Conservation (phyloP, 805 yeast genomes). For the Metahyphopichia silvanorum region DNA sequence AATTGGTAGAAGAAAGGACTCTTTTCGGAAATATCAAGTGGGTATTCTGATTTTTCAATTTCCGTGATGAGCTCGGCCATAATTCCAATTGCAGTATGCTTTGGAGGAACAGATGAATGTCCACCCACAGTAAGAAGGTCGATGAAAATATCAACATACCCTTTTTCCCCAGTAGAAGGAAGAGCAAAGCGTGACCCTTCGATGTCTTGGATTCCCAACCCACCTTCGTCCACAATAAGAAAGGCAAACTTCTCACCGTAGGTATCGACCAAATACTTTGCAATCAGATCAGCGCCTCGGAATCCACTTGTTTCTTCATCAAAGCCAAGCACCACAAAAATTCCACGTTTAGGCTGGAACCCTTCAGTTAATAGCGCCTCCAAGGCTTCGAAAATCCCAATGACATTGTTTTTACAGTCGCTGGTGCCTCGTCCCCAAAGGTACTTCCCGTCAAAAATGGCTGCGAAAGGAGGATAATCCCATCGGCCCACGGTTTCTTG, state of each 20-base stretch:
- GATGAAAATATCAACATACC: slow-evolving; percentile 45
- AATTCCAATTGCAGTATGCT: slow-evolving; percentile 76
- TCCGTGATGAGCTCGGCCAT: slow-evolving; percentile 52
- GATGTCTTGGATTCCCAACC: slow-evolving; percentile 42
- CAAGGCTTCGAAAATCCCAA: slow-evolving; percentile 64
- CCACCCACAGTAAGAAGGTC: slow-evolving; percentile 67
- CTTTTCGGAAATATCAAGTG: slow-evolving; percentile 40
- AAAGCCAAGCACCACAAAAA: slow-evolving; percentile 66
- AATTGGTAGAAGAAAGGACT: slow-evolving; percentile 61
- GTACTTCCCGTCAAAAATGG: slow-evolving; percentile 57
- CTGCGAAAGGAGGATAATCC: slow-evolving; percentile 62
- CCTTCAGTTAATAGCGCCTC: slow-evolving; percentile 54
- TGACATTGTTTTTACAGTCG: slow-evolving; percentile 70
- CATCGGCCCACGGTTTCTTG: slow-evolving; percentile 53
- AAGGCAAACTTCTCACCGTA: slow-evolving; percentile 61
- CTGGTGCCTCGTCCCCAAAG: slow-evolving; percentile 77
- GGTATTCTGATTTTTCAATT: slow-evolving; percentile 59
- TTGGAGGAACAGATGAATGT: slow-evolving; percentile 75
- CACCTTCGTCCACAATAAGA: slow-evolving; percentile 65
- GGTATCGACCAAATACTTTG: slow-evolving; percentile 42
- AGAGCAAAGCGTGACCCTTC: slow-evolving; percentile 57
- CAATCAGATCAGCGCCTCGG: slow-evolving; percentile 58
- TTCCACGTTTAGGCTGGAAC: slow-evolving; percentile 56
- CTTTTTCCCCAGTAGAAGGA: slow-evolving; percentile 47
- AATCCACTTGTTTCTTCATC: slow-evolving; percentile 75